A percentile compares a stretch with the other conserved stretches of the same genome.
Conservation (phyloP, 768 basidiomycete species). For the Boletus reticuloceps region DNA sequence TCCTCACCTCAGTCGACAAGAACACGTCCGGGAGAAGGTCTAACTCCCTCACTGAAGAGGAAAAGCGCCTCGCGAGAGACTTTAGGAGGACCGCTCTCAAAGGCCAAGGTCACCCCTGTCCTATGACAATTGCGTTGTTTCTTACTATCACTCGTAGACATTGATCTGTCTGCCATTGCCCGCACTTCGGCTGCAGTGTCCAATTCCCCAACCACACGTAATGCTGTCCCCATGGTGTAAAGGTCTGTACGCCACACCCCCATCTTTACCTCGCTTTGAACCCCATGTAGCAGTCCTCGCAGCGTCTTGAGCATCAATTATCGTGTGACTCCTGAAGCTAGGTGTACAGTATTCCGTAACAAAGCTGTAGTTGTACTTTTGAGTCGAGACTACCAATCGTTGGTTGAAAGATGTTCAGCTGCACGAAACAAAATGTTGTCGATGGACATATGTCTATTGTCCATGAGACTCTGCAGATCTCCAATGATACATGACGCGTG, state of each 20-base stretch:
- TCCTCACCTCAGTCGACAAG: slow-evolving; percentile 16
- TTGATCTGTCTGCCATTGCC: slow-evolving; percentile 78
- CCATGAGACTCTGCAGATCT: no score
- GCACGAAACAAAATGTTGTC: background rate
- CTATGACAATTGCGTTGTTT: background rate
- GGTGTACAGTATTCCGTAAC: slow-evolving; percentile 1
- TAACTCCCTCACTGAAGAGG: slow-evolving; percentile 57
- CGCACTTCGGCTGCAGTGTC: slow-evolving; percentile 76
- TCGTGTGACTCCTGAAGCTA: background rate
- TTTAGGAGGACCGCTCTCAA: slow-evolving; percentile 76
- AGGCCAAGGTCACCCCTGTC: slow-evolving; percentile 41
- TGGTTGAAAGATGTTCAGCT: background rate
- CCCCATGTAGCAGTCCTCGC: background rate
- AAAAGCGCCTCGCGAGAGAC: slow-evolving; percentile 58
- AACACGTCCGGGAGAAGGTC: slow-evolving; percentile 37
- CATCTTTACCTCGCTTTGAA: background rate
- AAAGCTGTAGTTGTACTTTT: slow-evolving; percentile 21
- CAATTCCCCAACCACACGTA: slow-evolving; percentile 41
- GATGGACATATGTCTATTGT: no score
- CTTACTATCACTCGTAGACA: slow-evolving; percentile 17
- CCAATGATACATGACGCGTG: no score
- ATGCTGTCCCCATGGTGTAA: slow-evolving; percentile 16
- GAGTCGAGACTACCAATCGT: background rate
- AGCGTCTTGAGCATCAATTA: background rate
- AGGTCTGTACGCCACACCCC: slow-evolving; percentile 8